Conservation (phyloP, 148 eudicot species). For the Dysphania ambrosioides region DNA sequence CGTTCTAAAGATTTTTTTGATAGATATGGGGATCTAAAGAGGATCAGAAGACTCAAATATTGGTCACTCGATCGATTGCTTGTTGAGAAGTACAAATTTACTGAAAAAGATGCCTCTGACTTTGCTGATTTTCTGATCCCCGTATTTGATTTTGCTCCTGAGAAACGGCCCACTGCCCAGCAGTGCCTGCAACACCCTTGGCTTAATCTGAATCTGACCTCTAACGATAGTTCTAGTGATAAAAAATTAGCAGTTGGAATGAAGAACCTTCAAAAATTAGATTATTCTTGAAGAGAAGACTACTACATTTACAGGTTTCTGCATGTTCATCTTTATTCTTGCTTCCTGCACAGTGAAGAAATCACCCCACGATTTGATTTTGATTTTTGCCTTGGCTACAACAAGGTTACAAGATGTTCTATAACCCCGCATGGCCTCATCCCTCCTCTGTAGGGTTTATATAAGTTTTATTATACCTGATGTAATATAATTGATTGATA, state of each 20-base stretch:
- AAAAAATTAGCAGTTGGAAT: slow-evolving; percentile 41
- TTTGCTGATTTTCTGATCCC: slow-evolving; percentile 78
- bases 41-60: slow-evolving; percentile 85
- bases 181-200: slow-evolving; percentile 86
- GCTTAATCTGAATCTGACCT: slow-evolving; percentile 44
- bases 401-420: slow-evolving; percentile 26
- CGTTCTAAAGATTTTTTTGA: slow-evolving; percentile 88
- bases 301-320: slow-evolving; percentile 19
- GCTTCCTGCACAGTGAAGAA: slow-evolving; percentile 27
- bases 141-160: slow-evolving; percentile 78
- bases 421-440: background rate
- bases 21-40: slow-evolving; percentile 83
- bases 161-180: slow-evolving; percentile 87
- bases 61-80: slow-evolving; percentile 65
- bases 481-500: slow-evolving; percentile 38
- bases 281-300: slow-evolving; percentile 32
- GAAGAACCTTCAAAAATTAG: slow-evolving; percentile 46
- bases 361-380: slow-evolving; percentile 26
- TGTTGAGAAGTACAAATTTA: slow-evolving; percentile 58
- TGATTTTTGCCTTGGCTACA: slow-evolving; percentile 27
- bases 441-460: background rate
- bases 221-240: slow-evolving; percentile 37
- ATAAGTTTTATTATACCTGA: slow-evolving; percentile 23
- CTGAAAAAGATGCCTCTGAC: slow-evolving; percentile 61
- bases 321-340: slow-evolving; percentile 9